These are phyloP conservation scores for Thalassiosira pacifica DNA, from an alignment of 352 stramenopile species.

Conservation along the genomic window DNA sequence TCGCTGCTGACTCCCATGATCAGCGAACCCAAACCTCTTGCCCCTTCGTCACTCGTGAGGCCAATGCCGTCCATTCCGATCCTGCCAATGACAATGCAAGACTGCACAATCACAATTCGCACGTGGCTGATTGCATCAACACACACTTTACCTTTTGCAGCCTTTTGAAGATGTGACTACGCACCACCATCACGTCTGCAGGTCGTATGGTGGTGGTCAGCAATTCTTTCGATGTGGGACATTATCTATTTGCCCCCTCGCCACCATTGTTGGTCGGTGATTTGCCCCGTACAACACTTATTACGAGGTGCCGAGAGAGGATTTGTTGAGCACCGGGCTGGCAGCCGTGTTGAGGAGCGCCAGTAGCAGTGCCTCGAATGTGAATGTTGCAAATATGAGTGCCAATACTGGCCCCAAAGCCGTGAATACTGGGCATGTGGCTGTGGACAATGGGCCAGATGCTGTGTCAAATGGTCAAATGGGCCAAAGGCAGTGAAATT, in stretches of 20 bases:
- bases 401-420: too few relatives aligned
- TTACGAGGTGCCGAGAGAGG: slow-evolving; percentile 91
- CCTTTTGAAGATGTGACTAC: slow-evolving; percentile 93
- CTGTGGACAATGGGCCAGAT: too few relatives aligned
- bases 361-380: slow-evolving; percentile 8
- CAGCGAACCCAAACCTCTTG: slow-evolving; percentile 45
- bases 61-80: slow-evolving; percentile 6
- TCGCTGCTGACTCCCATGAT: slow-evolving; percentile 4
- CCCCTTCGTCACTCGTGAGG: slow-evolving; percentile 30
- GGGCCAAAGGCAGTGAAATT: too few relatives aligned
- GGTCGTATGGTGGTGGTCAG: slow-evolving; percentile 89
- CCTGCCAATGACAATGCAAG: slow-evolving; percentile 45
- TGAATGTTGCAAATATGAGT: too few relatives aligned
- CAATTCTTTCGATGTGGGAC: slow-evolving; percentile 93
- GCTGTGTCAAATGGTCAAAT: too few relatives aligned
- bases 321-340: slow-evolving; percentile 82
- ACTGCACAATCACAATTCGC: slow-evolving; percentile 83
- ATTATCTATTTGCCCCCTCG: slow-evolving; percentile 92
- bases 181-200: slow-evolving; percentile 92
- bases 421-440: too few relatives aligned
- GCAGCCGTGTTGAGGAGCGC: slow-evolving; percentile 66
- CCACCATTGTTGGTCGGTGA: slow-evolving; percentile 94
- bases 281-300: slow-evolving; percentile 96
- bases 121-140: slow-evolving; percentile 93
- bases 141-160: slow-evolving; percentile 95